Conservation (phyloP, 148 eudicot genomes). For the Diospyros lotus region DNA sequence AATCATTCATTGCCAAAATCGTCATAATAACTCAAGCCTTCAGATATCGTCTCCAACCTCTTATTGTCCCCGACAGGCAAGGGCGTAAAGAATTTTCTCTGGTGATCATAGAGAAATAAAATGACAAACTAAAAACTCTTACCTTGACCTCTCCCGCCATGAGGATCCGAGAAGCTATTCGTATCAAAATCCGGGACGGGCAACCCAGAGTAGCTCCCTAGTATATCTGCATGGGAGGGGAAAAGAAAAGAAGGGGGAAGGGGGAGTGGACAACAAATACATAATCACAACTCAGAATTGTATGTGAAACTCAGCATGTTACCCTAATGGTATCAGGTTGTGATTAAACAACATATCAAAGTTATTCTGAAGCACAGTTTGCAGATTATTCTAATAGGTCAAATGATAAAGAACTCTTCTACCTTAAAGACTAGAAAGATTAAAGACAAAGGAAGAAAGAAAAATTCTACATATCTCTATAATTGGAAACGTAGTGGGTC, state of each 20-base stretch:
- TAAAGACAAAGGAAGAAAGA: not conserved
- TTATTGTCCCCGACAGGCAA: conserved; percentile 18
- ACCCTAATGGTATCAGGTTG: not conserved
- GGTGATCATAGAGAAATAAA: not conserved
- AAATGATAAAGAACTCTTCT: not conserved
- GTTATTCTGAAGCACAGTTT: not conserved
- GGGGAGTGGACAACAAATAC: not conserved
- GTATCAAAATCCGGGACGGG: conserved; percentile 41
- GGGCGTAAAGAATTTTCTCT: not conserved
- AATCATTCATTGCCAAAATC: conserved; percentile 34
- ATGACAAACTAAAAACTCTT: conserved; percentile 13
- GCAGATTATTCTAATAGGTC: too few species aligned
- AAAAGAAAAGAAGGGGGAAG: too few species aligned
- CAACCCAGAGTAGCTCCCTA: conserved; percentile 51
- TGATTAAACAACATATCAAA: not conserved
- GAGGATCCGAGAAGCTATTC: conserved; percentile 48
- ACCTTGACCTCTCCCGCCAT: conserved; percentile 56
- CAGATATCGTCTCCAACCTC: conserved; percentile 29
- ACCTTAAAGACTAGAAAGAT: not conserved
- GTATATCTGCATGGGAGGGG: conserved; percentile 34
- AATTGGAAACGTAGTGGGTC: not conserved
- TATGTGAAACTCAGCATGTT: not conserved
- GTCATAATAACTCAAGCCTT: conserved; percentile 30
- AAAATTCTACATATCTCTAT: too few species aligned
- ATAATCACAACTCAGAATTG: not conserved